Evolutionary conservation across 345 rosid genomes (phyloP).

Genomic region (Melaleuca alternifolia): DNA sequence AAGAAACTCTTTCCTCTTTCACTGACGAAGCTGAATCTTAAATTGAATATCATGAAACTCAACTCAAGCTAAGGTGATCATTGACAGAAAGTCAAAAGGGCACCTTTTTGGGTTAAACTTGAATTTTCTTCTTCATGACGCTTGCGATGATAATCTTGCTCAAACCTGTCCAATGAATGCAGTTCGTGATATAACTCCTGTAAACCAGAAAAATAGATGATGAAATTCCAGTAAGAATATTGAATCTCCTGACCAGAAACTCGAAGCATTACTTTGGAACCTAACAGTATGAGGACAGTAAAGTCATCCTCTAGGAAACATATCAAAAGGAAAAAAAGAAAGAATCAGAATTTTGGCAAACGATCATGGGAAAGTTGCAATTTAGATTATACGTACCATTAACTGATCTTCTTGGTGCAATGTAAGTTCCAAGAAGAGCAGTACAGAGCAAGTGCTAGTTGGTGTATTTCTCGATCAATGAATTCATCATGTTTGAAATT

Average conservation of each 20-base stretch:
- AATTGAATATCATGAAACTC: not conserved
- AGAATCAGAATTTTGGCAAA: not conserved
- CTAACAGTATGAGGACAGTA: not conserved
- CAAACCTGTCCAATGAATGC: constrained; percentile 69
- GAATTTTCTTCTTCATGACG: constrained; percentile 57
- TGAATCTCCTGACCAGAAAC: not conserved
- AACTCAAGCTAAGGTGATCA: not conserved
- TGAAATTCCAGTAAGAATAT: not conserved
- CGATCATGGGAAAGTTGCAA: not conserved
- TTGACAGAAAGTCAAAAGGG: not conserved
- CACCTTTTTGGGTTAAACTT: constrained; percentile 42
- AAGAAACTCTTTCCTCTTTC: not conserved
- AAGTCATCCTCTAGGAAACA: not conserved
- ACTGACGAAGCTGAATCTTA: not conserved
- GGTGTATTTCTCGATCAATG: not conserved
- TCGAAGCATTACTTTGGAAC: not conserved
- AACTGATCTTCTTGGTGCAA: not conserved
- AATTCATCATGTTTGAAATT: not conserved
- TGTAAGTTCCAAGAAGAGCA: not conserved
- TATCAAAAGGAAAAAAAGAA: not conserved
- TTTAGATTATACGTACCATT: not conserved
- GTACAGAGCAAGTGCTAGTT: not conserved
- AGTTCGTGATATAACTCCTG: constrained; percentile 78
- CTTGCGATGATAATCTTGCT: constrained; percentile 71
- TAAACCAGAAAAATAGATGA: not conserved